A percentile compares a stretch with the other conserved stretches of the same genome.
Evolutionary conservation across 2,329 filamentous ascomycete genomes (phyloP).

Genomic region (Trichophyton verrucosum): DNA sequence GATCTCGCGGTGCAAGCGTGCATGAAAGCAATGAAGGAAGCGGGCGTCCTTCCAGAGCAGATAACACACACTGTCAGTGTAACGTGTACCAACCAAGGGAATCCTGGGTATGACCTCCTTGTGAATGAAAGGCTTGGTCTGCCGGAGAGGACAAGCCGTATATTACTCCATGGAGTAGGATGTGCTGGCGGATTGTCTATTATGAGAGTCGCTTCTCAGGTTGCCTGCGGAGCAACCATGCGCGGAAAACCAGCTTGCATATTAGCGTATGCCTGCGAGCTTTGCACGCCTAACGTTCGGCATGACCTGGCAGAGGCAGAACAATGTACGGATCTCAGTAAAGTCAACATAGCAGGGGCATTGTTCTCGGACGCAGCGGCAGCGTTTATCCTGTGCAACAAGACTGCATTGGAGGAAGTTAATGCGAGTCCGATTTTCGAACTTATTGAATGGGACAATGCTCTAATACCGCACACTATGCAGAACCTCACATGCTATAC

Average conservation of each 20-base stretch:
- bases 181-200: background rate
- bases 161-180: background rate
- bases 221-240: background rate
- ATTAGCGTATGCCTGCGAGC: background rate
- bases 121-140: background rate
- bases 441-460: background rate
- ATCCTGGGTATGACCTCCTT: constrained; percentile 2
- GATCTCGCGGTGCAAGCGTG: background rate
- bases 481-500: background rate
- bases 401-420: background rate
- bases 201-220: background rate
- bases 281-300: background rate
- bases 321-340: background rate
- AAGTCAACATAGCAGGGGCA: background rate
- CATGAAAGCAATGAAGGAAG: background rate
- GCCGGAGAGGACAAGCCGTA: background rate
- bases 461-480: background rate
- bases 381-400: constrained; percentile 1
- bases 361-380: background rate
- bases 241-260: background rate
- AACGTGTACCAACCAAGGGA: background rate
- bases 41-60: background rate
- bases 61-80: background rate
- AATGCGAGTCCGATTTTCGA: background rate
- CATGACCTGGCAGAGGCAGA: background rate